Conservation (phyloP, 2,329 filamentous ascomycete genomes). For the Fusarium sp. region DNA sequence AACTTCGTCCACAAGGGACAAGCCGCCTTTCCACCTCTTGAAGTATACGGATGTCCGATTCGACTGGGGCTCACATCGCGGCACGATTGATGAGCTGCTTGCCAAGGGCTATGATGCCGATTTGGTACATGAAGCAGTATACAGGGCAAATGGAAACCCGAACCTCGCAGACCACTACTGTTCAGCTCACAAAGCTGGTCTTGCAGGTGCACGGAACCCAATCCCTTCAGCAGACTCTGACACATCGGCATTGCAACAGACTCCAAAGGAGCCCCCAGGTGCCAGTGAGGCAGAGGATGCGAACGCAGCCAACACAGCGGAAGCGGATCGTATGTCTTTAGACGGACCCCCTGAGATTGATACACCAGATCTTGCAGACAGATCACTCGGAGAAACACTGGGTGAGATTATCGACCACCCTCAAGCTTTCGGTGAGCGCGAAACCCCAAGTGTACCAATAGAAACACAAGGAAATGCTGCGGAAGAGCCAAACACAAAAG, state of each 20-base stretch:
- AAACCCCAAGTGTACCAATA: slow-evolving; percentile 42
- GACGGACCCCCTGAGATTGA: slow-evolving; percentile 51
- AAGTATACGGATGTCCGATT: slow-evolving; percentile 61
- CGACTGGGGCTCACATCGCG: slow-evolving; percentile 57
- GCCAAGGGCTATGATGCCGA: slow-evolving; percentile 62
- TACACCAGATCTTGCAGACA: slow-evolving; percentile 43
- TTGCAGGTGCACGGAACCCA: slow-evolving; percentile 73
- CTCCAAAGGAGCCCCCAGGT: slow-evolving; percentile 27
- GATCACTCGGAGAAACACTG: slow-evolving; percentile 47
- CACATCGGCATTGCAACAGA: slow-evolving; percentile 51
- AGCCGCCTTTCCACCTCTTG: slow-evolving; percentile 59
- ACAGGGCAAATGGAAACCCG: slow-evolving; percentile 79
- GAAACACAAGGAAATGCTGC: slow-evolving; percentile 27
- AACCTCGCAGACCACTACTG: slow-evolving; percentile 80
- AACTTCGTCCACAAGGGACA: slow-evolving; percentile 70
- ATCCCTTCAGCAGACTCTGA: slow-evolving; percentile 73
- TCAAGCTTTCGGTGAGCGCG: slow-evolving; percentile 39
- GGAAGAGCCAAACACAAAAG: slow-evolving; percentile 33
- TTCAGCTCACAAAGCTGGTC: slow-evolving; percentile 68
- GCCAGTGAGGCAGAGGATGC: slow-evolving; percentile 44
- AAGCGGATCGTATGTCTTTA: slow-evolving; percentile 57
- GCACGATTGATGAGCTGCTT: slow-evolving; percentile 52
- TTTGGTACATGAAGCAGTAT: slow-evolving; percentile 83
- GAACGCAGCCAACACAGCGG: slow-evolving; percentile 43
- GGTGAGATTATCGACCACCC: slow-evolving; percentile 49